phyloP scores from a whole-genome alignment of 768 basidiomycete genomes.

The Boletus rubroflammeus region DNA sequence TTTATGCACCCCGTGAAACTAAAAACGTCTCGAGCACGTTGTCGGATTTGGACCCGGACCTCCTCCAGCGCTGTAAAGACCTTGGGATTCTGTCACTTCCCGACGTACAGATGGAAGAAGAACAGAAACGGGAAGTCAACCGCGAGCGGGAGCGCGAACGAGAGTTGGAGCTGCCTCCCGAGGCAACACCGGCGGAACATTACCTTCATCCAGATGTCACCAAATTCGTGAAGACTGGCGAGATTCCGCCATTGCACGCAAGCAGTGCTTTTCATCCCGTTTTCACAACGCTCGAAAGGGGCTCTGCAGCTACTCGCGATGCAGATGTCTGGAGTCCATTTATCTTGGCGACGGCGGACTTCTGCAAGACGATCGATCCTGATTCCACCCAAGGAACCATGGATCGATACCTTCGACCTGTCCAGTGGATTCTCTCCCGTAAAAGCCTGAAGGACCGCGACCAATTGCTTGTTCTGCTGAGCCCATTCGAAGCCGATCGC shows the following conservation, averaged over 20 bases:
- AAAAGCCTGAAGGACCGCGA: too few species aligned
- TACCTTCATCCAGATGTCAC: constrained; percentile 11
- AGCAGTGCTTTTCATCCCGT: constrained; percentile 23
- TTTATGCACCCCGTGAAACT: constrained; percentile 24
- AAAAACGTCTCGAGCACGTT: too few species aligned
- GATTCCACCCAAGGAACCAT: not conserved
- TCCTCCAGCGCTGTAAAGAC: constrained; percentile 2
- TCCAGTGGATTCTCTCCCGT: constrained; percentile 22
- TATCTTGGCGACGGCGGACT: constrained; percentile 10
- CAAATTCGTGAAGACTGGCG: constrained; percentile 27
- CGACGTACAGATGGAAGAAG: constrained; percentile 33
- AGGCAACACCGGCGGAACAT: constrained; percentile 17
- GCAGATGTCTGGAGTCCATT: constrained; percentile 12
- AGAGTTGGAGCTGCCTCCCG: constrained; percentile 34
- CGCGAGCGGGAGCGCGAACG: constrained; percentile 41
- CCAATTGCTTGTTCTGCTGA: not conserved
- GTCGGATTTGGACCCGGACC: not conserved
- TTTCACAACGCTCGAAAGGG: constrained; percentile 1
- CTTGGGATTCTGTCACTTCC: constrained; percentile 11
- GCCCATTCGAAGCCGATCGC: constrained; percentile 34
- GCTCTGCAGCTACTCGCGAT: constrained; percentile 11
- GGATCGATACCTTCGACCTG: constrained; percentile 19
- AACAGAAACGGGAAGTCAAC: constrained; percentile 43
- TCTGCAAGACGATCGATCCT: constrained; percentile 2
- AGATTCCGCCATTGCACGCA: not conserved